Evolutionary conservation across 495 filamentous ascomycete genomes (phyloP).

Genomic region (Astrothelium subdiscretum): DNA sequence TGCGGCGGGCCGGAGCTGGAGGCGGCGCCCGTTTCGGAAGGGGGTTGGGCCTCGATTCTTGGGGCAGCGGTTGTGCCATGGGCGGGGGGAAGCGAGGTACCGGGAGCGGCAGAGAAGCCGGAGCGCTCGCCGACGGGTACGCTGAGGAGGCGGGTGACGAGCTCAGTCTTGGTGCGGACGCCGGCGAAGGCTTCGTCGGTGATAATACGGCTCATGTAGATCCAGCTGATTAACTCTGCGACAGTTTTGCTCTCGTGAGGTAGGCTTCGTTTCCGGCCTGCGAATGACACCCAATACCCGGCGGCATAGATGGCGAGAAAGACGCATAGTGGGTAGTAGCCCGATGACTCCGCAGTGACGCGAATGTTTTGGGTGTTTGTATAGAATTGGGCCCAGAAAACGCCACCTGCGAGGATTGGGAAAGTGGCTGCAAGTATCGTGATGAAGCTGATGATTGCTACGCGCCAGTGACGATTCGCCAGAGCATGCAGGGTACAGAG

Average conservation of each 20-base stretch:
- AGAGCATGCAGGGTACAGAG: conserved; percentile 50
- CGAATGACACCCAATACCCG: conserved; percentile 2
- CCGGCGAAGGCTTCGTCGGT: conserved; percentile 54
- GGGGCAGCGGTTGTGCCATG: background rate
- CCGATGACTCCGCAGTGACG: conserved; percentile 57
- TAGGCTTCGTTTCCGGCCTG: conserved; percentile 40
- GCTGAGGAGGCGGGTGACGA: conserved; percentile 48
- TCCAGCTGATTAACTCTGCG: conserved; percentile 64
- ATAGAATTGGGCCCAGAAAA: conserved; percentile 69
- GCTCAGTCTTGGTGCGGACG: conserved; percentile 46
- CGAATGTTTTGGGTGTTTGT: conserved; percentile 40
- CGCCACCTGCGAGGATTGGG: conserved; percentile 64
- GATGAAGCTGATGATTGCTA: conserved; percentile 57
- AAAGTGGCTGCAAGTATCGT: conserved; percentile 52
- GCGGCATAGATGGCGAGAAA: conserved; percentile 58
- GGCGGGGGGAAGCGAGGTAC: background rate
- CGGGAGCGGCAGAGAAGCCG: background rate
- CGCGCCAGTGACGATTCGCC: conserved; percentile 54
- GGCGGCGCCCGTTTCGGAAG: background rate
- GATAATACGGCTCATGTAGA: conserved; percentile 57
- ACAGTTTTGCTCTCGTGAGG: conserved; percentile 46
- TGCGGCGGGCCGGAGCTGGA: conserved; percentile 21
- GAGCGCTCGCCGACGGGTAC: background rate
- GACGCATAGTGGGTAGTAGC: conserved; percentile 52
- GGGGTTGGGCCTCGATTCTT: background rate